phyloP scores from a whole-genome alignment of 2,329 filamentous ascomycete species.

The Ilyonectria sp. region DNA sequence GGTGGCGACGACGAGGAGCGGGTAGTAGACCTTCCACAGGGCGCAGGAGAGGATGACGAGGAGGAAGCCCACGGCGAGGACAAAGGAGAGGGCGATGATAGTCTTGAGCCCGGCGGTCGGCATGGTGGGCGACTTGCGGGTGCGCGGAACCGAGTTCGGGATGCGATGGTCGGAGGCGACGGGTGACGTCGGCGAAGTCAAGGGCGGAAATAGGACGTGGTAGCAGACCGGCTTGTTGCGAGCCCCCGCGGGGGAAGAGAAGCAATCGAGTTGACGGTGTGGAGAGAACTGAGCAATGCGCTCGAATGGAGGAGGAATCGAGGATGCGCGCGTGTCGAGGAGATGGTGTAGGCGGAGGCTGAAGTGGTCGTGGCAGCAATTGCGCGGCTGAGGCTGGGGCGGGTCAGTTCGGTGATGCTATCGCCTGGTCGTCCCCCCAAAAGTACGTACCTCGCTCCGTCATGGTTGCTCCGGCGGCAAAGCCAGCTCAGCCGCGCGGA shows the following conservation, averaged over 20 bases:
- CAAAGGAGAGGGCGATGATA: constrained; percentile 98
- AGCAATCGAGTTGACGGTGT: background rate
- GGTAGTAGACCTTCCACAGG: constrained; percentile 94
- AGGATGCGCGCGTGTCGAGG: constrained; percentile 4
- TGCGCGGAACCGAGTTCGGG: constrained; percentile 12
- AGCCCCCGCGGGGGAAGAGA: constrained; percentile 26
- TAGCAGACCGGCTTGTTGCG: constrained; percentile 9
- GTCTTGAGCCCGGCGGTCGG: constrained; percentile 94
- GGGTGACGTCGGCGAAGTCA: constrained; percentile 28
- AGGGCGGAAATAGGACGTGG: constrained; percentile 17
- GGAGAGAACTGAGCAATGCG: constrained; percentile 6
- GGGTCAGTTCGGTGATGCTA: constrained; percentile 41
- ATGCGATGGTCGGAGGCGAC: constrained; percentile 8
- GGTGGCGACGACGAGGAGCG: constrained; percentile 94
- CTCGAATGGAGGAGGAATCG: background rate
- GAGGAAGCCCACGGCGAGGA: constrained; percentile 98
- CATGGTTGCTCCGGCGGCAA: constrained; percentile 22
- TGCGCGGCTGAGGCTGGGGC: constrained; percentile 44
- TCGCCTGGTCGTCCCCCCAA: constrained; percentile 28
- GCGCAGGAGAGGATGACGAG: constrained; percentile 98
- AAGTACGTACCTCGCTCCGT: constrained; percentile 41
- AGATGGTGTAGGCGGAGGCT: constrained; percentile 27
- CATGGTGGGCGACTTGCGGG: constrained; percentile 61
- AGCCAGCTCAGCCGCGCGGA: constrained; percentile 32
- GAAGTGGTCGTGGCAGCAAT: constrained; percentile 31